Evolutionary conservation across 495 filamentous ascomycete species (phyloP).

Genomic region (Aspergillus leporis): DNA sequence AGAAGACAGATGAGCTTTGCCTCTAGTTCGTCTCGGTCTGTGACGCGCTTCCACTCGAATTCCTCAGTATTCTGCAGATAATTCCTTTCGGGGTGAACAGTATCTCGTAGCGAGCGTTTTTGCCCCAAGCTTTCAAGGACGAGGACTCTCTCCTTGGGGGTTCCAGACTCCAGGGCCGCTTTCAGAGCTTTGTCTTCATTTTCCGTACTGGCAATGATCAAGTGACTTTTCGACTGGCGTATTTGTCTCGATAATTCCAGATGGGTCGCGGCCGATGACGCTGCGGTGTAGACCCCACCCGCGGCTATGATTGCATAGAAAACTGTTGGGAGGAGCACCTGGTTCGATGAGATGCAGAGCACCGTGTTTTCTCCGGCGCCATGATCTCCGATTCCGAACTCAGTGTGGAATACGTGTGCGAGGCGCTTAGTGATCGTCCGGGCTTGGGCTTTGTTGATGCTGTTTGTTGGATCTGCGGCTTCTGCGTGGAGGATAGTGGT

Average conservation of each 20-base stretch:
- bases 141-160: constrained; percentile 9
- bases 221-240: constrained; percentile 8
- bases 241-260: constrained; percentile 14
- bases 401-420: constrained; percentile 13
- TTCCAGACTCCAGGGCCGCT: constrained; percentile 11
- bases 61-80: constrained; percentile 5
- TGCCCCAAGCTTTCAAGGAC: constrained; percentile 18
- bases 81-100: constrained; percentile 6
- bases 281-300: constrained; percentile 19
- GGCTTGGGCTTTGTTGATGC: constrained; percentile 16
- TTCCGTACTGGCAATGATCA: constrained; percentile 16
- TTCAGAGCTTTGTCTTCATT: constrained; percentile 12
- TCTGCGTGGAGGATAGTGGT: constrained; percentile 19
- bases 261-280: constrained; percentile 15
- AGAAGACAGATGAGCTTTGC: constrained; percentile 15
- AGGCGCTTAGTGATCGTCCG: constrained; percentile 14
- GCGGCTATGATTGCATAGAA: constrained; percentile 19
- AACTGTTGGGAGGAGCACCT: constrained; percentile 14
- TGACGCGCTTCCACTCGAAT: constrained; percentile 15
- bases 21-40: constrained; percentile 11
- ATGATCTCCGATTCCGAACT: constrained; percentile 14
- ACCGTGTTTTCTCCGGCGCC: constrained; percentile 16
- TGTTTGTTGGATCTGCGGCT: constrained; percentile 17
- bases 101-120: constrained; percentile 10
- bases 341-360: constrained; percentile 18